These are phyloP conservation scores for Diaporthe amygdali DNA, from an alignment of 2,329 filamentous ascomycete genomes.

Conservation along the genomic window DNA sequence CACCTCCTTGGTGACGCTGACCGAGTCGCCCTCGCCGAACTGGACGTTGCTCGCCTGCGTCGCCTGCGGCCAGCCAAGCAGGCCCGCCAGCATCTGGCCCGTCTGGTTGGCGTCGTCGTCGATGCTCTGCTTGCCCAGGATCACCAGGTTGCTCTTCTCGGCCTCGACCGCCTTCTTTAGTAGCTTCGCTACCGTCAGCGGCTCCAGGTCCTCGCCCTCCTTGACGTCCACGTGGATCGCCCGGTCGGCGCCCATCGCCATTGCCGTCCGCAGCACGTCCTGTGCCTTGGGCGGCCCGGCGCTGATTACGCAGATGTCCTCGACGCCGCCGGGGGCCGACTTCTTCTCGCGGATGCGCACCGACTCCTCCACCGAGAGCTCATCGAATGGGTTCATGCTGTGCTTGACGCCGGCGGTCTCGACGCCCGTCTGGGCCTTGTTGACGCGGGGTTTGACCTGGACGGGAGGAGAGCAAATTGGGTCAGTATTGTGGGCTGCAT, in stretches of 20 bases:
- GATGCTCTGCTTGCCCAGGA: constrained; percentile 97
- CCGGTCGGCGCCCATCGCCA: constrained; percentile 98
- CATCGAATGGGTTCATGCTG: constrained; percentile 99
- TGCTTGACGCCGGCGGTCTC: constrained; percentile 95
- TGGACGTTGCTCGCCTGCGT: constrained; percentile 89
- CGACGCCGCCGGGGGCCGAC: constrained; percentile 72
- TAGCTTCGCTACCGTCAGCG: constrained; percentile 90
- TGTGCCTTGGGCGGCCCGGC: constrained; percentile 87
- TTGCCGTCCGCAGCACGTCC: constrained; percentile 91
- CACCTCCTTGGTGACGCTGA: constrained; percentile 88
- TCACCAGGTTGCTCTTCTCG: constrained; percentile 88
- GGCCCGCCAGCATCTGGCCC: constrained; percentile 94
- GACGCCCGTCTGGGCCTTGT: constrained; percentile 80
- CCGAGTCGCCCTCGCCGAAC: constrained; percentile 71
- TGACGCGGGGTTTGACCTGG: constrained; percentile 72
- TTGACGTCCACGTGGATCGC: constrained; percentile 84
- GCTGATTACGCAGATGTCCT: constrained; percentile 89
- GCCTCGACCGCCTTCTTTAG: constrained; percentile 79
- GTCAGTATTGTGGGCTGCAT: neutral
- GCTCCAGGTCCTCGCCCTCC: constrained; percentile 81
- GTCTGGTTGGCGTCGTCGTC: constrained; percentile 96
- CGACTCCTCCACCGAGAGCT: constrained; percentile 95
- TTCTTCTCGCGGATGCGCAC: constrained; percentile 93
- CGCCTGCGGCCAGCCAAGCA: constrained; percentile 92
- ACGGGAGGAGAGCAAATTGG: constrained; percentile 1